Evolutionary conservation across 2,329 filamentous ascomycete genomes (phyloP), one percentile per base, ranked within the genome.

Genomic region (Colletotrichum incanum): DNA sequence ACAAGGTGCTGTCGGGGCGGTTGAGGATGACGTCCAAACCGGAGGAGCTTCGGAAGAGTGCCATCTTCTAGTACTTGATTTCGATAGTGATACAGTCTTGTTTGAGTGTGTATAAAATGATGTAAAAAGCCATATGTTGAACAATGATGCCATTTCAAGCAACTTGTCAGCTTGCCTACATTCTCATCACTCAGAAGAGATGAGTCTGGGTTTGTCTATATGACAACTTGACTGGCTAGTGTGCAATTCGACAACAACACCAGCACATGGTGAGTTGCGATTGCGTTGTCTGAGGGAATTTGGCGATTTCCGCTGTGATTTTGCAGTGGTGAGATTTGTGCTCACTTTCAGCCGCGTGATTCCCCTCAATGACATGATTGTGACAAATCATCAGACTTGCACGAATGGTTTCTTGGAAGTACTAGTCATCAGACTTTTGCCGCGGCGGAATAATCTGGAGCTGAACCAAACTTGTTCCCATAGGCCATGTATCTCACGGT

Each of bases 1-100:
- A 52, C 4, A 26, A 0, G 5, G 49, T 41, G 20, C 45, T 52
- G 7, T 34, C 8, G 9, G 64, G 58, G 5, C 52, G 65, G 58
- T 58, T 12, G 52, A 72, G 65, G 50, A 68, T 59, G 34, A n/a
- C 58, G 26, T 63, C 58, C 1, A 68, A 20, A 43, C 65, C 65
- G 23, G 58, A 71, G 16, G 37, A 14, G 12, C 28, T 28, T 16
- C 34, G 41, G 41, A 34, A 62, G 16, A 67, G 5, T 14, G 45
- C 31, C 64, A 67, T 71, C 6, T 28, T 65, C 20, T 16, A 14
- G 12, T 1, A n/a, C 18, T 52, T 20, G 8, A n/a, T 61, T 20
- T 45, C 4, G 5, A 28, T 37, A 20, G 12, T 20, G 31, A 26
- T 6, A 14, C 23, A 18, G 59, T 39, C 9, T 7, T 28, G 7